These are phyloP conservation scores for Dothideomycetes sp. DNA, from an alignment of 2,329 filamentous ascomycete genomes.

Conservation along the genomic window DNA sequence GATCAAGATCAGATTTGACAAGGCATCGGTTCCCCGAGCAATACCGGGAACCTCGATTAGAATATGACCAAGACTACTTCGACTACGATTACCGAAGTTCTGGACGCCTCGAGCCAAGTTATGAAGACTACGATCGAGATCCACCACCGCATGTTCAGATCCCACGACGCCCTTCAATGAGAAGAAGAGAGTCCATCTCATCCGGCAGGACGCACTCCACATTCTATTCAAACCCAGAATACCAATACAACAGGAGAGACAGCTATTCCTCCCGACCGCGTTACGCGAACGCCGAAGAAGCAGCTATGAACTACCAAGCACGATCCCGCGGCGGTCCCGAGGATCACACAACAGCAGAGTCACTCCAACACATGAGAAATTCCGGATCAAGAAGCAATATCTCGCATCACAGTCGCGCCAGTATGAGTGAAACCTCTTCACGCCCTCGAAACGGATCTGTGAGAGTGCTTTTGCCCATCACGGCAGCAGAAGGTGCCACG, in stretches of 20 bases:
- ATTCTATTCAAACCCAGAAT: neutral
- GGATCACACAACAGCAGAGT: neutral
- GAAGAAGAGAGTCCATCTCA: slow-evolving; percentile 1
- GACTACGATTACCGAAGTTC: neutral
- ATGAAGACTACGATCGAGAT: too few relatives aligned
- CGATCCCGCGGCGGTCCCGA: slow-evolving; percentile 2
- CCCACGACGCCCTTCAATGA: neutral
- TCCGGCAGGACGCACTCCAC: slow-evolving; percentile 4
- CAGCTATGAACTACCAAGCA: slow-evolving; percentile 1
- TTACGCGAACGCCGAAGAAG: neutral
- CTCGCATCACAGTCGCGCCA: slow-evolving; percentile 1
- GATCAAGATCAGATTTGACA: neutral
- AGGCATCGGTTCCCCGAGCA: too few relatives aligned
- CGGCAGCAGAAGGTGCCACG: neutral
- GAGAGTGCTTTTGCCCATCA: slow-evolving; percentile 2
- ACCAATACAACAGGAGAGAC: neutral
- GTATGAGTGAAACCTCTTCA: slow-evolving; percentile 4
- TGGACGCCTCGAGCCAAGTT: too few relatives aligned
- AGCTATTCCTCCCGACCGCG: neutral
- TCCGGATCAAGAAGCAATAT: neutral
- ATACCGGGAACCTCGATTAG: too few relatives aligned
- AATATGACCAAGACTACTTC: neutral
- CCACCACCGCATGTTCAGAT: too few relatives aligned
- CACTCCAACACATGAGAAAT: neutral
- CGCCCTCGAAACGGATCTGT: slow-evolving; percentile 2